Evolutionary conservation across 2,329 filamentous ascomycete species (phyloP).

Genomic region (Talaromyces sp.): DNA sequence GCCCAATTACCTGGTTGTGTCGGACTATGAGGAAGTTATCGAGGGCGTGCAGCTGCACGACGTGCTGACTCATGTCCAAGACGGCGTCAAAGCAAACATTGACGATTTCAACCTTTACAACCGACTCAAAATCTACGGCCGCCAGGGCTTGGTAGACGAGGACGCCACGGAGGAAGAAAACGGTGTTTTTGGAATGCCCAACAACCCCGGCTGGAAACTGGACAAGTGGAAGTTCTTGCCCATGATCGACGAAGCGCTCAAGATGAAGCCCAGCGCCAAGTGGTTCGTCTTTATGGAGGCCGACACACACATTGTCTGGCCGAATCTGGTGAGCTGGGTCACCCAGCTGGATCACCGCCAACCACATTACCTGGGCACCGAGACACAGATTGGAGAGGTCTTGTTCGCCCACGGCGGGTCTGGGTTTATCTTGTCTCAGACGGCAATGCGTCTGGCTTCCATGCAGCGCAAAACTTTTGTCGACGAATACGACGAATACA

Average conservation of each 20-base stretch:
- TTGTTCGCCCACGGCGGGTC: slow-evolving; percentile 52
- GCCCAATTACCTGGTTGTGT: slow-evolving; percentile 54
- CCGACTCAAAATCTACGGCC: slow-evolving; percentile 39
- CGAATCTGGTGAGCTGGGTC: slow-evolving; percentile 51
- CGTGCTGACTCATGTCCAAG: slow-evolving; percentile 43
- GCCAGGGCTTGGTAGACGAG: slow-evolving; percentile 35
- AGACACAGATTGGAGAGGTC: slow-evolving; percentile 47
- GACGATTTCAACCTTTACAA: slow-evolving; percentile 51
- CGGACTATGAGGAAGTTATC: slow-evolving; percentile 52
- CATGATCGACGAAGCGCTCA: slow-evolving; percentile 47
- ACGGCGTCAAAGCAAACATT: slow-evolving; percentile 32
- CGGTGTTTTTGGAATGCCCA: slow-evolving; percentile 36
- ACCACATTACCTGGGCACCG: slow-evolving; percentile 50
- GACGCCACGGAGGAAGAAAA: slow-evolving; percentile 35
- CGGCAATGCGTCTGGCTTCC: slow-evolving; percentile 42
- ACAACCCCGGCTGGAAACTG: slow-evolving; percentile 47
- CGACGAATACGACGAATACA: slow-evolving; percentile 41
- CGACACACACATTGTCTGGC: slow-evolving; percentile 54
- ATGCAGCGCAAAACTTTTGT: slow-evolving; percentile 39
- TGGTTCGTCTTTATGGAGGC: slow-evolving; percentile 59
- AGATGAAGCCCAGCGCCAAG: slow-evolving; percentile 42
- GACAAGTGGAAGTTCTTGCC: slow-evolving; percentile 58
- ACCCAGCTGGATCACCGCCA: slow-evolving; percentile 43
- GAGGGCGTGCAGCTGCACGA: slow-evolving; percentile 48
- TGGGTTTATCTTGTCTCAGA: slow-evolving; percentile 48